Percentiles rank a stretch among this genome's conserved stretches.
These are phyloP conservation scores for Tubosaeta brunneosetosa DNA, from an alignment of 768 basidiomycete species.

Conservation along the genomic window DNA sequence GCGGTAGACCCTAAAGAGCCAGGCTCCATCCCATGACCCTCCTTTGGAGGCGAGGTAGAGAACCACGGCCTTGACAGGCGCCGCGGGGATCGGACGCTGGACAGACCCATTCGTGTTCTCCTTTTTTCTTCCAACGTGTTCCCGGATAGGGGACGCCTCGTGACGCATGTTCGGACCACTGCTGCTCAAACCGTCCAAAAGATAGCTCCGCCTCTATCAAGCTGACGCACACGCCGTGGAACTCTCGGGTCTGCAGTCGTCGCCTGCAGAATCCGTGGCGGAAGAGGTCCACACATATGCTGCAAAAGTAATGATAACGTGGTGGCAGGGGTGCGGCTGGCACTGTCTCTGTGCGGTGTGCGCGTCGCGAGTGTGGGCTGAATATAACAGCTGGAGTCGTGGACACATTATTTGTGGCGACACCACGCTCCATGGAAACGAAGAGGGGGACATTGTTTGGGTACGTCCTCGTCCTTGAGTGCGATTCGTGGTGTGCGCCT, in stretches of 20 bases:
- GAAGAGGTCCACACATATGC: background rate
- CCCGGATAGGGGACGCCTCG: slow-evolving; percentile 5
- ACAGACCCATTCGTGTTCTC: background rate
- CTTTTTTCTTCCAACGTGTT: slow-evolving; percentile 12
- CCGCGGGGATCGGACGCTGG: slow-evolving; percentile 45
- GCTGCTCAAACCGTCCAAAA: background rate
- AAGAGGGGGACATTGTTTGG: slow-evolving; percentile 2
- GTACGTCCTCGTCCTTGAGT: slow-evolving; percentile 4
- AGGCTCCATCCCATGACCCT: slow-evolving; percentile 40
- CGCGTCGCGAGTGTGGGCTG: background rate
- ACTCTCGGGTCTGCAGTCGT: background rate
- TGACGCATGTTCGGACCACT: background rate
- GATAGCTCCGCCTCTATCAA: background rate
- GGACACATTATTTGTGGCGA: background rate
- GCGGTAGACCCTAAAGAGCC: slow-evolving; percentile 60
- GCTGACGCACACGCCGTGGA: background rate
- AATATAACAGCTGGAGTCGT: background rate
- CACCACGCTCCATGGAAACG: slow-evolving; percentile 4
- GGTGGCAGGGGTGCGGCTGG: background rate
- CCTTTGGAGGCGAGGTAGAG: slow-evolving; percentile 15
- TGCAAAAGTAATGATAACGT: background rate
- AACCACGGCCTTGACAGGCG: slow-evolving; percentile 42
- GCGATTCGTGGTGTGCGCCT: slow-evolving; percentile 14
- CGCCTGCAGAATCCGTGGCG: background rate
- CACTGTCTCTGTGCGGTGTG: background rate